phyloP scores from a whole-genome alignment of 441 rosid species.

The Aquilaria agallochum region DNA sequence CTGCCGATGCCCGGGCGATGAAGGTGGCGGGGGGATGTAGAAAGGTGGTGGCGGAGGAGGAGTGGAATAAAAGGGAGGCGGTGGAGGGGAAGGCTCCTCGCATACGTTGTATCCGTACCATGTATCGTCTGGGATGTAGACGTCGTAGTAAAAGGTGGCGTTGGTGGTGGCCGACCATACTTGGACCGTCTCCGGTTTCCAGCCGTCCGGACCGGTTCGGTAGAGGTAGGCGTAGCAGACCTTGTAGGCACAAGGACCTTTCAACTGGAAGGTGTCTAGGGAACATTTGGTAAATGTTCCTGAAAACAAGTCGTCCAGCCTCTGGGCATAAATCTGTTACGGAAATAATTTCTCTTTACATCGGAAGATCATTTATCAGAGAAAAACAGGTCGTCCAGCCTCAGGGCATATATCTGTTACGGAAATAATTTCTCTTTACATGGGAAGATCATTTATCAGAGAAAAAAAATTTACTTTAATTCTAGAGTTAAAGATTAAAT shows the following conservation, averaged over 20 bases:
- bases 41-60: too few relatives aligned
- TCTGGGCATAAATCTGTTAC: slow-evolving; percentile 53
- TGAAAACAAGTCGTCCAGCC: slow-evolving; percentile 49
- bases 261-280: slow-evolving; percentile 50
- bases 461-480: too few relatives aligned
- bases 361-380: too few relatives aligned
- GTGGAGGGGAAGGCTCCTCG: slow-evolving; percentile 34
- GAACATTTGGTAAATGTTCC: slow-evolving; percentile 58
- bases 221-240: slow-evolving; percentile 61
- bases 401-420: slow-evolving; percentile 52
- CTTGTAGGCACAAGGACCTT: slow-evolving; percentile 54
- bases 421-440: not conserved
- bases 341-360: not conserved
- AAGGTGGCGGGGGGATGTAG: too few relatives aligned
- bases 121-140: slow-evolving; percentile 37
- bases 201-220: slow-evolving; percentile 60
- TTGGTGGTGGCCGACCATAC: slow-evolving; percentile 37
- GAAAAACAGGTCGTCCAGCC: slow-evolving; percentile 48
- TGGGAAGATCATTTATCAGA: too few relatives aligned
- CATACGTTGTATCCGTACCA: slow-evolving; percentile 71
- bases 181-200: slow-evolving; percentile 53
- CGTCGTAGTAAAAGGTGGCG: slow-evolving; percentile 41
- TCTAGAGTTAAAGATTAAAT: too few relatives aligned
- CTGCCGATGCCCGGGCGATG: too few relatives aligned
- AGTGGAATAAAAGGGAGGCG: not conserved